These are phyloP conservation scores for Phytophthora cactorum DNA, from an alignment of 352 stramenopile genomes.

Conservation along the genomic window DNA sequence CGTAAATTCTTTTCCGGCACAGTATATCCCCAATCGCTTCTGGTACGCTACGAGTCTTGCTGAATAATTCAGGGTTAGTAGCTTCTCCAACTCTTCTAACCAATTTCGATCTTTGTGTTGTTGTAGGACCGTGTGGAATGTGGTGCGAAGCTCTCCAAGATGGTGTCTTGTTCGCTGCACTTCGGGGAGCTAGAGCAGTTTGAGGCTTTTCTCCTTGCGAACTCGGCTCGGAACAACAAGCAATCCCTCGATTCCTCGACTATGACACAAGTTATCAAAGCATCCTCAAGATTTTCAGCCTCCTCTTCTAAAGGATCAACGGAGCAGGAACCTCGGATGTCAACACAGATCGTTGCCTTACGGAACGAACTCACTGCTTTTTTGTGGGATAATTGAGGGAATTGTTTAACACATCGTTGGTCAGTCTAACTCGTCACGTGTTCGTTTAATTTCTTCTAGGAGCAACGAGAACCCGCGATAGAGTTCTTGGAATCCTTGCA, in stretches of 20 bases:
- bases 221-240: slow-evolving; percentile 27
- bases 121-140: slow-evolving; percentile 30
- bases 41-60: slow-evolving; percentile 30
- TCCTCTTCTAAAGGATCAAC: slow-evolving; percentile 2
- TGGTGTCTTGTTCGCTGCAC: slow-evolving; percentile 29
- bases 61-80: background rate
- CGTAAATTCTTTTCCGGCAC: slow-evolving; percentile 43
- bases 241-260: slow-evolving; percentile 17
- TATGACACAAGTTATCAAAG: slow-evolving; percentile 21
- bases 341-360: slow-evolving; percentile 21
- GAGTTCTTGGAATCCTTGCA: slow-evolving; percentile 42
- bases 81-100: background rate
- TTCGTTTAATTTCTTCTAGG: slow-evolving; percentile 32
- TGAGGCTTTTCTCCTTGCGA: slow-evolving; percentile 29
- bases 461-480: slow-evolving; percentile 40
- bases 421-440: slow-evolving; percentile 24
- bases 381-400: slow-evolving; percentile 1
- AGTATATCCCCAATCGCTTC: slow-evolving; percentile 45
- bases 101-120: background rate
- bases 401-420: slow-evolving; percentile 4
- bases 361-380: slow-evolving; percentile 25
- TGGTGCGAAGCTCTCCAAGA: slow-evolving; percentile 14
- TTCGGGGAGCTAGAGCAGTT: slow-evolving; percentile 41
- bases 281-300: slow-evolving; percentile 4
- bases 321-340: slow-evolving; percentile 20